Conservation (phyloP, 331 rosid genomes). For the Phaseolus coccineus region DNA sequence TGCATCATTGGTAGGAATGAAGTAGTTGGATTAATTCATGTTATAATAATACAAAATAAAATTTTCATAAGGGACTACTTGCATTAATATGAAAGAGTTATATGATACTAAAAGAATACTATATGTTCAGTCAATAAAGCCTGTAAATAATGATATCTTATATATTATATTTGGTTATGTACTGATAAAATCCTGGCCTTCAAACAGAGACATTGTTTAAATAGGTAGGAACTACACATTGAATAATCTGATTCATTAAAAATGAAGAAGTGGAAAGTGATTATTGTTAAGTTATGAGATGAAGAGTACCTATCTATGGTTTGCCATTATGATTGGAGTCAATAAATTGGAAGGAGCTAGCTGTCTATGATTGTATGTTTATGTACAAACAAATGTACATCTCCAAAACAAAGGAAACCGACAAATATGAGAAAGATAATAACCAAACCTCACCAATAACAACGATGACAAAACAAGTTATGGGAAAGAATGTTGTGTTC, state of each 20-base stretch:
- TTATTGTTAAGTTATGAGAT: slow-evolving; percentile 35
- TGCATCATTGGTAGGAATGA: too few relatives aligned
- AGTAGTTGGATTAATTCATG: not conserved
- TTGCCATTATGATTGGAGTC: slow-evolving; percentile 29
- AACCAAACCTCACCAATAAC: slow-evolving; percentile 37
- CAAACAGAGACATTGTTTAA: not conserved
- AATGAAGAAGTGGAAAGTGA: not conserved
- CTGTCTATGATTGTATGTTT: slow-evolving; percentile 33
- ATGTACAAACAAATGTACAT: slow-evolving; percentile 41
- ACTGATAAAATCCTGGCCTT: not conserved
- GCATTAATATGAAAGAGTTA: not conserved
- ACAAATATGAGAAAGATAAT: slow-evolving; percentile 42
- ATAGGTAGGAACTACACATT: not conserved
- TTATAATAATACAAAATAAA: not conserved
- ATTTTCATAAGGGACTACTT: not conserved
- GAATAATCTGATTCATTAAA: slow-evolving; percentile 23
- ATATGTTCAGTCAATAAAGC: not conserved
- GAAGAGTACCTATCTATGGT: slow-evolving; percentile 26
- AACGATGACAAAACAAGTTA: slow-evolving; percentile 26
- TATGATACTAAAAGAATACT: not conserved
- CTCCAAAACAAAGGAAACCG: slow-evolving; percentile 36
- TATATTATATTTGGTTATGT: not conserved
- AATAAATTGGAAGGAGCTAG: slow-evolving; percentile 36
- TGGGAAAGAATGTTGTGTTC: slow-evolving; percentile 37
- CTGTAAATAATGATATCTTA: not conserved